Evolutionary conservation across 1,284 basidiomycete genomes (phyloP).

Genomic region (Moniliophthora roreri): DNA sequence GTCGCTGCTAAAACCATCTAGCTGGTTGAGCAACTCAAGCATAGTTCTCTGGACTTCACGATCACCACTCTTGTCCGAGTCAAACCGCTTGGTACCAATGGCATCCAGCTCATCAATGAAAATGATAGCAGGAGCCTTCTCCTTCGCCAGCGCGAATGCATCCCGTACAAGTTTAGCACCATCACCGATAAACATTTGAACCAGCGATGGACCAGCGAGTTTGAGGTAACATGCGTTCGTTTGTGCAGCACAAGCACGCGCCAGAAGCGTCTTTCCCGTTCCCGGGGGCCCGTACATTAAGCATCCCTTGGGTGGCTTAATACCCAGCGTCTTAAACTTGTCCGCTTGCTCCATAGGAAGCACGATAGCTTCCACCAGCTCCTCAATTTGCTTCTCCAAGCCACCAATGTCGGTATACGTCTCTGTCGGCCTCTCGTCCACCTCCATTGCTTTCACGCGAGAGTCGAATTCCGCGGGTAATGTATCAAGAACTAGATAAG

Average conservation of each 20-base stretch:
- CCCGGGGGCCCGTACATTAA: slow-evolving; percentile 96
- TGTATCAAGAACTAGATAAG: slow-evolving; percentile 96
- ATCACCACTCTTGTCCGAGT: slow-evolving; percentile 98
- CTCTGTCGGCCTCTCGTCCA: slow-evolving; percentile 98
- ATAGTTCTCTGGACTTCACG: slow-evolving; percentile 99
- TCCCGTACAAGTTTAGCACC: slow-evolving; percentile 98
- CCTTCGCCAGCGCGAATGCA: slow-evolving; percentile 95
- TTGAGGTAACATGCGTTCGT: slow-evolving; percentile 99
- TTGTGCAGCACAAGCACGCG: slow-evolving; percentile 95
- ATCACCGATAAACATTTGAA: slow-evolving; percentile 99
- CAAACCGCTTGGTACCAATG: slow-evolving; percentile 96
- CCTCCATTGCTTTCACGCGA: slow-evolving; percentile 99
- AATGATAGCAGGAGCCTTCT: slow-evolving; percentile 98
- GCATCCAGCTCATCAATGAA: slow-evolving; percentile 99
- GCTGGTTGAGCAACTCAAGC: slow-evolving; percentile 97
- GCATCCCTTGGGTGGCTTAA: slow-evolving; percentile 97
- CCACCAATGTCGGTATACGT: slow-evolving; percentile 98
- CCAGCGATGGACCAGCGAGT: slow-evolving; percentile 95
- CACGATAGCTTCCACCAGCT: slow-evolving; percentile 94
- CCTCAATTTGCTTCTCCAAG: slow-evolving; percentile 99
- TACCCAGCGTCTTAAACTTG: slow-evolving; percentile 95
- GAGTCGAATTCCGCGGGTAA: slow-evolving; percentile 98
- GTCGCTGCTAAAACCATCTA: slow-evolving; percentile 96
- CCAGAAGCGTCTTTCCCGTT: slow-evolving; percentile 97
- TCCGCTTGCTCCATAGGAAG: slow-evolving; percentile 93